Evolutionary conservation across 129 eudicot species (phyloP).

Genomic region (Mikania micrantha): DNA sequence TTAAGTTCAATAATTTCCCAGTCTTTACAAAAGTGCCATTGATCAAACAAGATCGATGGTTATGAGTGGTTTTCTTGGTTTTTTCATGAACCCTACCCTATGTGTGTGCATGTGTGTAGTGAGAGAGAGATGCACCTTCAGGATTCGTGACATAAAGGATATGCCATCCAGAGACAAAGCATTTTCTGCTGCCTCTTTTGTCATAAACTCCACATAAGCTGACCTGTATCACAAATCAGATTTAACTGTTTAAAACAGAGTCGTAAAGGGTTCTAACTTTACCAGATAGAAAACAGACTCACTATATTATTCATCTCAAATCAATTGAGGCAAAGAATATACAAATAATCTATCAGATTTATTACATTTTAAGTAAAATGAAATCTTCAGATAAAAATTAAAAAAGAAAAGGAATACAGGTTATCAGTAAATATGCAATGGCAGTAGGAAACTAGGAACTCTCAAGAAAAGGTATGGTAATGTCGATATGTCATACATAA

Average conservation of each 20-base stretch:
- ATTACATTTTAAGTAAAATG: not conserved
- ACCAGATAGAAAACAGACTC: not conserved
- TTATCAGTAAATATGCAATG: not conserved
- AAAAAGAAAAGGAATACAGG: not conserved
- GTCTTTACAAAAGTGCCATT: no score
- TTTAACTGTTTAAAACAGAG: not conserved
- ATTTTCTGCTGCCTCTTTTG: conserved; percentile 73
- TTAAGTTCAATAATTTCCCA: no score
- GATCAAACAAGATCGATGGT: no score
- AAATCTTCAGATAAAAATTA: not conserved
- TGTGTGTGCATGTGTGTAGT: no score
- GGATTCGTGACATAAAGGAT: conserved; percentile 90
- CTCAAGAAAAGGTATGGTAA: not conserved
- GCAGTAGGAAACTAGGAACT: not conserved
- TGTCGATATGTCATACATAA: not conserved
- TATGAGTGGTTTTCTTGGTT: no score
- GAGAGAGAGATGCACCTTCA: conserved; percentile 48
- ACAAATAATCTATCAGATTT: not conserved
- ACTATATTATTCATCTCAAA: not conserved
- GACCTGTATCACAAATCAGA: conserved; percentile 48
- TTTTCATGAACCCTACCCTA: no score
- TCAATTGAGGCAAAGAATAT: not conserved
- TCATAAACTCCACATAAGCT: conserved; percentile 86
- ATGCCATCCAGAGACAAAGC: conserved; percentile 84
- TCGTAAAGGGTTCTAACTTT: not conserved